Evolutionary conservation across 805 yeast species (phyloP).

Genomic region (Debaryomyces maramus): DNA sequence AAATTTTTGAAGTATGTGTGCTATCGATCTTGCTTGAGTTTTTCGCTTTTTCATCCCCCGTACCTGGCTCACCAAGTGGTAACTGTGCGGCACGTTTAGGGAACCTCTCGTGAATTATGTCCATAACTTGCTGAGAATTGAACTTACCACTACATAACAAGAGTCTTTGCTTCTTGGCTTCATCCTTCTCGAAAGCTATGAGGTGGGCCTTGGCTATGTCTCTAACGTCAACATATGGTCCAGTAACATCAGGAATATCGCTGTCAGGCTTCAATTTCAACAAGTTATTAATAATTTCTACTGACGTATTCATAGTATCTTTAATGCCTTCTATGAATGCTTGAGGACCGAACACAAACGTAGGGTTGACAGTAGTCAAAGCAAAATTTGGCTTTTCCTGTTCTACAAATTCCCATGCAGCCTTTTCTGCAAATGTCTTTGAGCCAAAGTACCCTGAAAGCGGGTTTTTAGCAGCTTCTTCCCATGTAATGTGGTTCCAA

Average conservation of each 20-base stretch:
- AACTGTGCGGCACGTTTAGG: conserved; percentile 46
- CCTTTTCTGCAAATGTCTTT: conserved; percentile 19
- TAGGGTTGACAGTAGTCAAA: conserved; percentile 18
- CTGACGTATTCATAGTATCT: conserved; percentile 34
- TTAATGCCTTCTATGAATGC: conserved; percentile 33
- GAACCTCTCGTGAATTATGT: conserved; percentile 37
- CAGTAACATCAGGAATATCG: conserved; percentile 22
- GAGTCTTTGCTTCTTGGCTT: conserved; percentile 24
- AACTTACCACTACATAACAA: conserved; percentile 21
- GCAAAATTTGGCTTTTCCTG: conserved; percentile 15
- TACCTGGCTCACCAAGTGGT: conserved; percentile 41
- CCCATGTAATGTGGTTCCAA: conserved; percentile 6
- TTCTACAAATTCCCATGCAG: conserved; percentile 17
- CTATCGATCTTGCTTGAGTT: conserved; percentile 26
- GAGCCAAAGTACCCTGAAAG: conserved; percentile 43
- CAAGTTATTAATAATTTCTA: conserved; percentile 42
- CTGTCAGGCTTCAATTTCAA: conserved; percentile 31
- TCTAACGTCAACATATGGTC: conserved; percentile 43
- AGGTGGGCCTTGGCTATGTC: conserved; percentile 49
- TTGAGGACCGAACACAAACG: conserved; percentile 33
- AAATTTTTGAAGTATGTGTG: conserved; percentile 30
- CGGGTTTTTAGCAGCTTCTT: conserved; percentile 6
- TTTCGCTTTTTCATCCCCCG: conserved; percentile 16
- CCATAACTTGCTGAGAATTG: conserved; percentile 27
- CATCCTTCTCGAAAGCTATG: conserved; percentile 34